Conservation (phyloP, 768 basidiomycete genomes). For the Rhodosporidiobolus odoratus region DNA sequence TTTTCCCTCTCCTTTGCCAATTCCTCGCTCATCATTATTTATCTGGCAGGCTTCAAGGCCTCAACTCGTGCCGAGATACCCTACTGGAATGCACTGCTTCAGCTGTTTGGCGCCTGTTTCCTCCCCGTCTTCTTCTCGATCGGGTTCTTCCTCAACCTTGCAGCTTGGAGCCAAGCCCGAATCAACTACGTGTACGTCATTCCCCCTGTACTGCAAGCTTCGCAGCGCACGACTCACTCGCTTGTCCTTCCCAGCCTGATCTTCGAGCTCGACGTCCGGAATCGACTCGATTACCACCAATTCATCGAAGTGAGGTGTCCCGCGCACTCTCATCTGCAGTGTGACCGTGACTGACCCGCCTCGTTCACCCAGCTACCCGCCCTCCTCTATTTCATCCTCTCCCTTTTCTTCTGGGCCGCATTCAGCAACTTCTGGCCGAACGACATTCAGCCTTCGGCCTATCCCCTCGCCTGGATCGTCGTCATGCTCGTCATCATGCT, state of each 20-base stretch:
- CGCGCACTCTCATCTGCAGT: neutral
- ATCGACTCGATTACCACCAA: slow-evolving; percentile 73
- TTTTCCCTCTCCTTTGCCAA: neutral
- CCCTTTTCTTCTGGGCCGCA: slow-evolving; percentile 78
- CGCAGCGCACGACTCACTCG: too few species aligned
- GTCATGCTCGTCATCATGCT: slow-evolving; percentile 53
- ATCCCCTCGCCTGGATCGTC: slow-evolving; percentile 75
- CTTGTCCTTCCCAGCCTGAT: slow-evolving; percentile 56
- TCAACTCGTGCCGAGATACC: slow-evolving; percentile 50
- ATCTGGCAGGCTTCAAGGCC: slow-evolving; percentile 18
- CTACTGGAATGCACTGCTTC: slow-evolving; percentile 67
- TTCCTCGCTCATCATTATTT: neutral
- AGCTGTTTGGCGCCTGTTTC: slow-evolving; percentile 67
- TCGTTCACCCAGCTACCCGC: slow-evolving; percentile 60
- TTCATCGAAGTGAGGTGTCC: slow-evolving; percentile 57
- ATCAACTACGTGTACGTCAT: slow-evolving; percentile 66
- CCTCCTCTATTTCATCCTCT: slow-evolving; percentile 67
- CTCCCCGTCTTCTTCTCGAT: slow-evolving; percentile 70
- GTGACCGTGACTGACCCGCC: neutral
- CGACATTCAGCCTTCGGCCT: slow-evolving; percentile 62
- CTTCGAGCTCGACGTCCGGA: slow-evolving; percentile 51
- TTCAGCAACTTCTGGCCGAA: slow-evolving; percentile 59
- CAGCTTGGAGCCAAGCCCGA: slow-evolving; percentile 66
- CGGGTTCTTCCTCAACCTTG: slow-evolving; percentile 74
- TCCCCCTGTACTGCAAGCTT: too few species aligned